Percentiles rank a stretch among this genome's conserved stretches.
phyloP scores from a whole-genome alignment of 2,329 filamentous ascomycete genomes.

The Xylariales sp. region DNA sequence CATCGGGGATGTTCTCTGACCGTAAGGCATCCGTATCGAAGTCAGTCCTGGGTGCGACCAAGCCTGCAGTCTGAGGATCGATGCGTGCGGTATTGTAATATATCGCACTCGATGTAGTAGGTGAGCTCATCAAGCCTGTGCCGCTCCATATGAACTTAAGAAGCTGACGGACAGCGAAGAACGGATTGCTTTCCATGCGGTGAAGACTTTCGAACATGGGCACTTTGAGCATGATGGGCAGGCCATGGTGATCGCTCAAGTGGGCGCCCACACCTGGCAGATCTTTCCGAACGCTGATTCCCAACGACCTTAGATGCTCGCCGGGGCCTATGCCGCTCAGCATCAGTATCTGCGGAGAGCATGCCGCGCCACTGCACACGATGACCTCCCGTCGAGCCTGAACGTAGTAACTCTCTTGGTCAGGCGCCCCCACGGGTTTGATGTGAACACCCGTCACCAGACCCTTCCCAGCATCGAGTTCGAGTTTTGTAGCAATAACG shows the following conservation, averaged over 20 bases:
- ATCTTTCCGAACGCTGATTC: slow-evolving; percentile 5
- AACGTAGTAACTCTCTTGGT: not conserved
- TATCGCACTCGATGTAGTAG: slow-evolving; percentile 7
- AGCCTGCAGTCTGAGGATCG: slow-evolving; percentile 1
- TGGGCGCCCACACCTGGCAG: slow-evolving; percentile 8
- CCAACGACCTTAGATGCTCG: not conserved
- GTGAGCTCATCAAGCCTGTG: slow-evolving; percentile 6
- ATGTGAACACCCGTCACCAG: slow-evolving; percentile 6
- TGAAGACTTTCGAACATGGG: slow-evolving; percentile 6
- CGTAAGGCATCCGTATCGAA: slow-evolving; percentile 9
- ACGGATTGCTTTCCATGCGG: slow-evolving; percentile 1
- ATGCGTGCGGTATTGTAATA: slow-evolving; percentile 7
- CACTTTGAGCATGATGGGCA: slow-evolving; percentile 9
- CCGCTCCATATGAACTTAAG: slow-evolving; percentile 5
- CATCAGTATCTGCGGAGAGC: slow-evolving; percentile 10
- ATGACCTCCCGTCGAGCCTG: slow-evolving; percentile 9
- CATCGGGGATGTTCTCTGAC: slow-evolving; percentile 21
- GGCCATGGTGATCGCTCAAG: slow-evolving; percentile 9
- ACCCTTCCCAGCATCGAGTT: slow-evolving; percentile 3
- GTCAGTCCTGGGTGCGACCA: not conserved
- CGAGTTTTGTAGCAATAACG: slow-evolving; percentile 4
- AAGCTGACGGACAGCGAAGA: slow-evolving; percentile 9
- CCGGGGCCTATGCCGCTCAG: slow-evolving; percentile 9
- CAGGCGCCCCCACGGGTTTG: not conserved
- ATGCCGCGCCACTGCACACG: slow-evolving; percentile 7